Conservation (phyloP, 148 eudicot genomes). For the Rhododendron molle region DNA sequence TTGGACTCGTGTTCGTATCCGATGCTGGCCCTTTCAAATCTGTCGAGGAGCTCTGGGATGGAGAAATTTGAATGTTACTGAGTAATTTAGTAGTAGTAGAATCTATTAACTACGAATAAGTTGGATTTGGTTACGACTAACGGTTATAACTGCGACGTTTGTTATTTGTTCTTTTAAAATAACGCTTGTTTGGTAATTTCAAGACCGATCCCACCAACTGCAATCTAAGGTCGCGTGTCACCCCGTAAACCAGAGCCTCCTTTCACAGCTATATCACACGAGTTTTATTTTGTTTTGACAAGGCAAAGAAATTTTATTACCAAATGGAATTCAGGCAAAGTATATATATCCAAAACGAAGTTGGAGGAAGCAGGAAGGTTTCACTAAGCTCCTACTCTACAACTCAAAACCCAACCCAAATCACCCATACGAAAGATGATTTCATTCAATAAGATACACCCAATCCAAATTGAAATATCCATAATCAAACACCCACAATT, state of each 20-base stretch:
- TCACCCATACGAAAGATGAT: neutral
- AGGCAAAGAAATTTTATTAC: too few species aligned
- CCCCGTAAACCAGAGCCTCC: too few species aligned
- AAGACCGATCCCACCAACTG: neutral
- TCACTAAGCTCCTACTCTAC: neutral
- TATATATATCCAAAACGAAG: neutral
- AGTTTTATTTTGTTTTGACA: too few species aligned
- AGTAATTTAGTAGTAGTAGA: too few species aligned
- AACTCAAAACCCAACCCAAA: neutral
- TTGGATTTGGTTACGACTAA: neutral
- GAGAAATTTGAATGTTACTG: neutral
- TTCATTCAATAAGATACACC: neutral
- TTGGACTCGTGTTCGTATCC: neutral
- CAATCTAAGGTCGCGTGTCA: neutral
- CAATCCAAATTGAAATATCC: too few species aligned
- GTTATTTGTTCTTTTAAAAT: neutral
- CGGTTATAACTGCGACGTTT: neutral
- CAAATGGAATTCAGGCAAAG: too few species aligned
- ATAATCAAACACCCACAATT: too few species aligned
- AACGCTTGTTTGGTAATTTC: neutral
- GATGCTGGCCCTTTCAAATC: constrained; percentile 13
- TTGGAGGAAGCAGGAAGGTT: neutral
- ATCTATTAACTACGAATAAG: too few species aligned
- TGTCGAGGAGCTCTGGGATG: constrained; percentile 10
- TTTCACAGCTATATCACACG: too few species aligned